Evolutionary conservation across 2,329 filamentous ascomycete species (phyloP), one percentile per base, ranked within the genome.

Genomic region (Cercospora citrullina): DNA sequence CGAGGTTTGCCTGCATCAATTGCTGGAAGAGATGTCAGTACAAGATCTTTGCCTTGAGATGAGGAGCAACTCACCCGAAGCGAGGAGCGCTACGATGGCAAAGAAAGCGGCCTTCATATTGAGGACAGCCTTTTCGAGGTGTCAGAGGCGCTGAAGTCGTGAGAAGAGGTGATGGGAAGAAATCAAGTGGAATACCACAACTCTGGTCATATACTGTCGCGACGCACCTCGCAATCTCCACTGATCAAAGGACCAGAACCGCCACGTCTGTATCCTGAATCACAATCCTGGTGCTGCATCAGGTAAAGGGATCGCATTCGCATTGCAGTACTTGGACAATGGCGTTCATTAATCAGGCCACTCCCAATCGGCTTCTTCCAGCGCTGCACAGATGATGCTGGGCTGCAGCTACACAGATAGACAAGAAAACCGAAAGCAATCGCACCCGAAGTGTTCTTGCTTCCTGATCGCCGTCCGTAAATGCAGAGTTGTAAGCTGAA

Each of bases 241-340:
- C 48, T 26, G 6, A n/a, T 30, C 48, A 55, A 14, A 14, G 48
- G 6, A 16, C 48, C 48, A 55, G 48, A 55, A 28, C 23, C 48
- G 23, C 48, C 48, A 55, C 48, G 14, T 28, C 23, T n/a, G 10
- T 26, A 1, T 55, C 48, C 48, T 55, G 48, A 55, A 55, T 55
- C 48, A 55, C 23, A 55, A 55, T 28, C 48, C 48, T 55, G 48
- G 48, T 55, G 48, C 48, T 55, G 48, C 48, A 55, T 55, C 48
- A 55, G 48, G 26, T 30, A 16, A 53, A 55, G 36, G 36, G 21
- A 55, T 28, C 48, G 48, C 48, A 55, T 55, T 55, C 23, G 48
- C 48, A 30, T 55, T 55, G 48, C 23, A 55, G 30, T 28, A 26
- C 23, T 55, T 55, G 48, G 48, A 55, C 48, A 55, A 30, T 30